Evolutionary conservation across 805 yeast species (phyloP).

Genomic region (Starmera dryadoides): DNA sequence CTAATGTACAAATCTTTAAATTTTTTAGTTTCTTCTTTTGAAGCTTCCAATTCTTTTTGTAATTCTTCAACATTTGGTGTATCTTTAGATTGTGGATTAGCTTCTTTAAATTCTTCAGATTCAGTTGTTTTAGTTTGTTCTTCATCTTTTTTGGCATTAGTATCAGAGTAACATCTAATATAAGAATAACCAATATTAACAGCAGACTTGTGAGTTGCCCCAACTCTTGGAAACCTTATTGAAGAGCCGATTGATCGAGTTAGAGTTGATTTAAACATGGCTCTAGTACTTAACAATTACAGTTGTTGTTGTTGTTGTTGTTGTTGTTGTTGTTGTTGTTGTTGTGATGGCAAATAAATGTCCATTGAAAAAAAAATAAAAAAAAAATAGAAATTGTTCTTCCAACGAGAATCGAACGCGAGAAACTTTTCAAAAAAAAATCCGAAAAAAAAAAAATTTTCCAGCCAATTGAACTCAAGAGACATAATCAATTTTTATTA

Average conservation of each 20-base stretch:
- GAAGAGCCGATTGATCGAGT: not conserved
- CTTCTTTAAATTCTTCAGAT: not conserved
- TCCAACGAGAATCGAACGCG: no score
- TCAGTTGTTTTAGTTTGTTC: not conserved
- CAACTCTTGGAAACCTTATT: not conserved
- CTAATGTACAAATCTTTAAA: constrained; percentile 21
- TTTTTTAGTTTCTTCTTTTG: constrained; percentile 18
- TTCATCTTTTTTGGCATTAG: not conserved
- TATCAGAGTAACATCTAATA: not conserved
- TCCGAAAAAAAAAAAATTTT: no score
- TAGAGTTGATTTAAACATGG: not conserved
- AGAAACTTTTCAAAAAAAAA: no score
- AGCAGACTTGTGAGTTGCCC: not conserved
- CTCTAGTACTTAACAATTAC: no score
- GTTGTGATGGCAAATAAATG: no score
- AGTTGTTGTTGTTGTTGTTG: not conserved
- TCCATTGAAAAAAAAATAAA: no score
- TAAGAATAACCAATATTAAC: no score
- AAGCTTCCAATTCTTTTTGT: constrained; percentile 1
- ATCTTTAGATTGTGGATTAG: not conserved
- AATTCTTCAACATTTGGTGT: not conserved
- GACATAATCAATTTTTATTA: not conserved
- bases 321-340: no score
- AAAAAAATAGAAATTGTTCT: no score
- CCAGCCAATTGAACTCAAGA: not conserved